Base-by-base conservation (phyloP, 139 green algal genomes). In the Marvania coccoides region DNA sequence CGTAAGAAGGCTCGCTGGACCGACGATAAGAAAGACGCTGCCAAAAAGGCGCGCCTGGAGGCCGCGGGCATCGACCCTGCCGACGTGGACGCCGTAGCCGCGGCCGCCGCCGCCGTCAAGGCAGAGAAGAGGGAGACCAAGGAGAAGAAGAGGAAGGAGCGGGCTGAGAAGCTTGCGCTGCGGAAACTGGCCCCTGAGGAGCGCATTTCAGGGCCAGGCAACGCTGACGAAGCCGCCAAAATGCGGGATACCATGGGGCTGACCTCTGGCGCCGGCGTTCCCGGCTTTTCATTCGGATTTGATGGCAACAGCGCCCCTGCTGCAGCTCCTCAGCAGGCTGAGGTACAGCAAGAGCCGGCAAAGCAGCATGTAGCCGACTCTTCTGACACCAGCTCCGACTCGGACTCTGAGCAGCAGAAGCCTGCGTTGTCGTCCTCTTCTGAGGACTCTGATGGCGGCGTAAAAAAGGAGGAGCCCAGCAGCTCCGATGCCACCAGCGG, bases 151-250 rank as follows among this genome's bases (percentile, higher is more conserved):
- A 28, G 54, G 13, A 65, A 79, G 38, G 31, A 39, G 55, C 45
- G 28, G 26, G 60, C 40, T 2, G 42, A 23, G 42, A 61, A 19
- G n/a, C 6, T n/a, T 46, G 48, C 38, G 53, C 23, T 30, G 5
- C 57, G 28, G 15, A 66, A 46, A 45, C 48, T 78, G 56, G 58
- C 58, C 2, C 65, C 71, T 26, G 65, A 74, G 64, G 71, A 78
- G 63, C 57, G 71, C 34, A 56, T 72, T 30, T 85, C 79, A 23
- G 79, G 79, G 8, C 77, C 79, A 1, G 75, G 83, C 54, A 93
- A 94, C 57, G 83, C 83, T 2, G 80, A 83, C 5, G 80, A 94
- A 53, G 86, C 86, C 23, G 65, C 62, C 5, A 64, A 53, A n/a
- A 85, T 90, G 9, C 75, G 81, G 28, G 58, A 59, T 9, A 57